Conservation (phyloP, 1,139 yeast species). For the Arxiozyma slooffiae region DNA sequence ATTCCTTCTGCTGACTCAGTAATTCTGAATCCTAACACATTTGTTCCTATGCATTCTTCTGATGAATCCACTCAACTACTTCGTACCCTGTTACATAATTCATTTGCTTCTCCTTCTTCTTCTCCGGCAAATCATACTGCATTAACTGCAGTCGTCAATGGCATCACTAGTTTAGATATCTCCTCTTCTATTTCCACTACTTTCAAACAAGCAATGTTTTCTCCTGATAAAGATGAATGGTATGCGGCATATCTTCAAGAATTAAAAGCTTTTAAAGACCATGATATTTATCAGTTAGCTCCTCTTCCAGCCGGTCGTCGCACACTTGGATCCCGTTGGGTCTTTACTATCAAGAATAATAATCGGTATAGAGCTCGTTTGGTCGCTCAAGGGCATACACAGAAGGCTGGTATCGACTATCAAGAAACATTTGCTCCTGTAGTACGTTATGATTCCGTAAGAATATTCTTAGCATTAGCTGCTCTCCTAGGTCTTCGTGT, state of each 20-base stretch:
- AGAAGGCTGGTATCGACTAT: constrained; percentile 21
- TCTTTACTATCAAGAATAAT: not conserved
- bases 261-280: not conserved
- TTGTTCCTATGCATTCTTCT: too few relatives aligned
- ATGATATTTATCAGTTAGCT: not conserved
- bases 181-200: too few relatives aligned
- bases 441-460: constrained; percentile 14
- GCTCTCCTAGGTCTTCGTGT: constrained; percentile 4
- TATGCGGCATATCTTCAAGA: not conserved
- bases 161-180: too few relatives aligned
- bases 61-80: too few relatives aligned
- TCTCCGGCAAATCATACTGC: too few relatives aligned
- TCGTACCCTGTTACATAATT: too few relatives aligned
- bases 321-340: not conserved
- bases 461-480: constrained; percentile 14
- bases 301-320: not conserved
- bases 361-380: not conserved
- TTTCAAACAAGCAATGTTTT: too few relatives aligned
- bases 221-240: too few relatives aligned
- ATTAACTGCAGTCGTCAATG: too few relatives aligned
- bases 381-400: constrained; percentile 7
- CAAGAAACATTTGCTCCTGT: constrained; percentile 23
- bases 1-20: too few relatives aligned
- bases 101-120: too few relatives aligned
- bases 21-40: too few relatives aligned